A percentile compares a stretch with the other conserved stretches of the same genome.
Conservation (phyloP, 2,329 filamentous ascomycete genomes). For the Trichoderma asperellum region DNA sequence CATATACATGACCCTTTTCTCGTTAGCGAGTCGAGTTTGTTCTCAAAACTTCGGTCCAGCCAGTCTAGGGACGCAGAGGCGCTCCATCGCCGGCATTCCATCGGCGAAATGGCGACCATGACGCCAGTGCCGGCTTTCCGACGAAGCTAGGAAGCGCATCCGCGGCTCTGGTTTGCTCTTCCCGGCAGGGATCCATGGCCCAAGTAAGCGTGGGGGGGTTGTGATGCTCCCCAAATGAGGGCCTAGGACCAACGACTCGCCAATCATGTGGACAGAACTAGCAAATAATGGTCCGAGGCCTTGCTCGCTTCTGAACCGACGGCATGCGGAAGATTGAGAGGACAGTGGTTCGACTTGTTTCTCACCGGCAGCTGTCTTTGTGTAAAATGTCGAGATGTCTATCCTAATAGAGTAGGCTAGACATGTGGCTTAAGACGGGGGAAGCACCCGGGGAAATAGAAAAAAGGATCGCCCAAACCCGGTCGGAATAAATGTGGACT, state of each 20-base stretch:
- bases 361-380: background rate
- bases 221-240: constrained; percentile 1
- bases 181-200: constrained; percentile 6
- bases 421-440: background rate
- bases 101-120: constrained; percentile 24
- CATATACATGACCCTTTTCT: background rate
- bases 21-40: background rate
- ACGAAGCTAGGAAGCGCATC: constrained; percentile 14
- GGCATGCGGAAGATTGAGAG: background rate
- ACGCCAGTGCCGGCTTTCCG: constrained; percentile 21
- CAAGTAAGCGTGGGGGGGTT: constrained; percentile 15
- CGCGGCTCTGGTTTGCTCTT: constrained; percentile 19
- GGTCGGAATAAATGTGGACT: background rate
- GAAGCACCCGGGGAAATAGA: constrained; percentile 4
- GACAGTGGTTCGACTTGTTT: background rate
- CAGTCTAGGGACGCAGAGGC: background rate
- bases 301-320: constrained; percentile 6
- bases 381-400: background rate
- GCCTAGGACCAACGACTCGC: background rate
- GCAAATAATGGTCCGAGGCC: background rate
- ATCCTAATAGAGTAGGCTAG: no score
- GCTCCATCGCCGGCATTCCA: constrained; percentile 22
- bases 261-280: background rate
- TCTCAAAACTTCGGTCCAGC: background rate
- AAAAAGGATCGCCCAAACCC: background rate